phyloP scores from a whole-genome alignment of 225 moss, liverwort and hornwort genomes.

The Neckera pumila region DNA sequence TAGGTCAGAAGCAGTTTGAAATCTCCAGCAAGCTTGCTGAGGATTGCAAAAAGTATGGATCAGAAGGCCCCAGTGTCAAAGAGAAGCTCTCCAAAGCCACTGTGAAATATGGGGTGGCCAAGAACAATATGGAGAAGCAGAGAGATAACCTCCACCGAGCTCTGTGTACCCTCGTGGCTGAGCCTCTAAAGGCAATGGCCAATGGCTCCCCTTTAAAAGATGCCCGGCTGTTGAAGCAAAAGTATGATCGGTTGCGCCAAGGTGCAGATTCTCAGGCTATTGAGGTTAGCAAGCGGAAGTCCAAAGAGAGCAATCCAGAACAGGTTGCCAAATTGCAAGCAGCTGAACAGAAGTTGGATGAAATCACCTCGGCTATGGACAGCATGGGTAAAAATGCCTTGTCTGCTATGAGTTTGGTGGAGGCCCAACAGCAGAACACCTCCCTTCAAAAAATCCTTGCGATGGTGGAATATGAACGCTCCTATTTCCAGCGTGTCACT shows the following conservation, averaged over 20 bases:
- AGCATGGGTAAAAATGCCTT: slow-evolving; percentile 60
- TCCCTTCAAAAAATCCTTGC: slow-evolving; percentile 66
- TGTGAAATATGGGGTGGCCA: slow-evolving; percentile 33
- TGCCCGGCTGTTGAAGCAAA: slow-evolving; percentile 52
- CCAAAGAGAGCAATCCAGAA: slow-evolving; percentile 52
- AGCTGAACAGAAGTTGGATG: slow-evolving; percentile 61
- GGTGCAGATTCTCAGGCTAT: slow-evolving; percentile 55
- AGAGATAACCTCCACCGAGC: slow-evolving; percentile 51
- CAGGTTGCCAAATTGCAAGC: slow-evolving; percentile 57
- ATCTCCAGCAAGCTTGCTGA: slow-evolving; percentile 48
- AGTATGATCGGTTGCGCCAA: slow-evolving; percentile 64
- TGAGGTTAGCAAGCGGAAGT: slow-evolving; percentile 38
- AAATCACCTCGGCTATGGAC: slow-evolving; percentile 49
- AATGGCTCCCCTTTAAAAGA: slow-evolving; percentile 68
- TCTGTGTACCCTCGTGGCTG: slow-evolving; percentile 52
- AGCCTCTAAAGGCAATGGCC: slow-evolving; percentile 68
- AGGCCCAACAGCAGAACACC: slow-evolving; percentile 69
- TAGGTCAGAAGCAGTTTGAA: slow-evolving; percentile 55
- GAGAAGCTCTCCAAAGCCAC: slow-evolving; percentile 59
- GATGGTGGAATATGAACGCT: slow-evolving; percentile 71
- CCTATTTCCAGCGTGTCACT: slow-evolving; percentile 51
- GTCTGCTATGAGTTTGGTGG: slow-evolving; percentile 69
- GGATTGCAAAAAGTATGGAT: slow-evolving; percentile 66
- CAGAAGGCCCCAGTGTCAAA: slow-evolving; percentile 55
- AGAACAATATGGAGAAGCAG: slow-evolving; percentile 54